phyloP scores from a whole-genome alignment of 2,329 filamentous ascomycete species.

The Orbilia javanica region DNA sequence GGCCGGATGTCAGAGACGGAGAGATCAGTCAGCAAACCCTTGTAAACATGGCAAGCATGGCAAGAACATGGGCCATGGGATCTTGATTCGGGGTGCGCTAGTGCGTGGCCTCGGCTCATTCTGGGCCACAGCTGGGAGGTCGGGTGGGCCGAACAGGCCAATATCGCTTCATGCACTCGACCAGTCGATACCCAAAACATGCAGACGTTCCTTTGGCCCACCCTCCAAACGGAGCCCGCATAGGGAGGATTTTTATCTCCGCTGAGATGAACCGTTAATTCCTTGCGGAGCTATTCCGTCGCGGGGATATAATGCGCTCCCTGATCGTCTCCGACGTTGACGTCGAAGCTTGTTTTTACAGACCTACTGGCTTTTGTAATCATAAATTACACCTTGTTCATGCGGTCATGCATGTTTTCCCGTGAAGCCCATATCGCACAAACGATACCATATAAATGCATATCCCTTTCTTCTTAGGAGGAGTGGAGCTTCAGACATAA shows the following conservation, averaged over 20 bases:
- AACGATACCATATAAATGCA: neutral
- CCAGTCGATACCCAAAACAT: neutral
- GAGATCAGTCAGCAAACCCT: conserved; percentile 15
- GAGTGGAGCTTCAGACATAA: neutral
- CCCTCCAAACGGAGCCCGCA: conserved; percentile 16
- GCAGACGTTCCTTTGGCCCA: conserved; percentile 5
- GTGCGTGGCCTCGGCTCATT: conserved; percentile 22
- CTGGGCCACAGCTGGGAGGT: neutral
- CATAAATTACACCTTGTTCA: conserved; percentile 2
- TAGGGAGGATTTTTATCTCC: conserved; percentile 41
- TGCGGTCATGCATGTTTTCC: conserved; percentile 15
- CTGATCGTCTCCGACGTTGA: neutral
- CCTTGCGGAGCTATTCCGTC: conserved; percentile 8
- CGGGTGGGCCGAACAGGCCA: conserved; percentile 35
- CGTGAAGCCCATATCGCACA: neutral
- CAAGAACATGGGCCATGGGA: conserved; percentile 35
- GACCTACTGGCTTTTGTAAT: conserved; percentile 23
- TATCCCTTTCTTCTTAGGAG: neutral
- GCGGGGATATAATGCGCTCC: conserved; percentile 19
- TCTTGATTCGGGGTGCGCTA: conserved; percentile 33
- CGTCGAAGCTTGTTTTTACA: neutral
- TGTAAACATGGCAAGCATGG: conserved; percentile 3
- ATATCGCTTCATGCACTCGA: conserved; percentile 5
- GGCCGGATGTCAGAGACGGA: conserved; percentile 39
- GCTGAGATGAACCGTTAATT: neutral